Conservation (phyloP, 306 rosid species). For the Castanea crenata region DNA sequence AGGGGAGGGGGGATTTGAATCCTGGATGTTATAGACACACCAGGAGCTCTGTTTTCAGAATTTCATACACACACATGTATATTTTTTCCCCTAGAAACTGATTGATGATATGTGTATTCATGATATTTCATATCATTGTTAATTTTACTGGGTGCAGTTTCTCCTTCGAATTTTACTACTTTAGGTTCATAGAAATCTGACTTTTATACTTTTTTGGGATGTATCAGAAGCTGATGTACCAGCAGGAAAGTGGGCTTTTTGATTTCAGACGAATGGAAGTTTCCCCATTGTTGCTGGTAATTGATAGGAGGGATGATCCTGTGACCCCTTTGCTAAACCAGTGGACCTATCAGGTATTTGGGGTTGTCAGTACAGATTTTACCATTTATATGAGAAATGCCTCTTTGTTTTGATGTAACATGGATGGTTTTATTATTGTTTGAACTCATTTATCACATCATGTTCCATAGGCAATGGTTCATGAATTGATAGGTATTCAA, state of each 20-base stretch:
- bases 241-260: constrained; percentile 91
- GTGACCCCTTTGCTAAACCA: constrained; percentile 87
- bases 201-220: constrained; percentile 27
- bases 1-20: no score
- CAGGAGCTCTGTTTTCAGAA: no score
- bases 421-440: neutral
- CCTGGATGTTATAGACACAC: no score
- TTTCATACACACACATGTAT: no score
- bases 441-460: constrained; percentile 21
- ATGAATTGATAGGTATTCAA: constrained; percentile 89
- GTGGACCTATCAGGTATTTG: constrained; percentile 94
- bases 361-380: constrained; percentile 4
- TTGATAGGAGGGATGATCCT: constrained; percentile 98
- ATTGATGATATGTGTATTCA: no score
- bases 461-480: constrained; percentile 84
- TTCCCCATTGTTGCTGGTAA: constrained; percentile 84
- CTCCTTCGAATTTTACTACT: no score
- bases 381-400: constrained; percentile 16
- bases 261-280: constrained; percentile 87
- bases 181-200: constrained; percentile 25
- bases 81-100: no score
- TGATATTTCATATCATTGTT: no score
- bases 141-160: no score
- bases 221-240: constrained; percentile 93
- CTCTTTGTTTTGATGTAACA: neutral